These are phyloP conservation scores for Colletotrichum sp. DNA, from an alignment of 2,329 filamentous ascomycete species.

Conservation along the genomic window DNA sequence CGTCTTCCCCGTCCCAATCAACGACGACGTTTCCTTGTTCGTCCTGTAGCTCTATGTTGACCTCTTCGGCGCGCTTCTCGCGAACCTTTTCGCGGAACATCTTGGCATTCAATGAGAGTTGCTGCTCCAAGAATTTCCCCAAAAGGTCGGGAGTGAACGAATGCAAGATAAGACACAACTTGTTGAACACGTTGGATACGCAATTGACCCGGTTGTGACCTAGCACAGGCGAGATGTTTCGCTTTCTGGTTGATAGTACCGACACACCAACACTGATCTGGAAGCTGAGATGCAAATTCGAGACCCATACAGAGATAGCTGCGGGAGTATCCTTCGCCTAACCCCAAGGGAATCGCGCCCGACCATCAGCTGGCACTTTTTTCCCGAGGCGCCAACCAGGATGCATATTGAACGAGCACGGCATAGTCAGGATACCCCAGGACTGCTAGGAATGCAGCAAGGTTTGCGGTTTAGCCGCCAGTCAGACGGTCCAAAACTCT, in stretches of 20 bases:
- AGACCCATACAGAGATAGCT: neutral
- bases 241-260: neutral
- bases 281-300: neutral
- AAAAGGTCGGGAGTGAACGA: accelerated
- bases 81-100: neutral
- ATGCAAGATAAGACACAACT: neutral
- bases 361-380: neutral
- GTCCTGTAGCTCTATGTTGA: neutral
- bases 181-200: neutral
- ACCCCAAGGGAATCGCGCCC: neutral
- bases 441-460: neutral
- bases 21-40: conserved; percentile 34
- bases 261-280: neutral
- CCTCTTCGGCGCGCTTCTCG: neutral
- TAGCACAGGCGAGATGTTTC: neutral
- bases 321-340: neutral
- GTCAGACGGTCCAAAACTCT: neutral
- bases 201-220: neutral
- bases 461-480: neutral
- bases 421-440: neutral
- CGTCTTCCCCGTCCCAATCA: conserved; percentile 63
- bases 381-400: neutral
- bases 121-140: neutral
- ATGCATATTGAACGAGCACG: neutral
- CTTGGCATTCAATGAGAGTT: neutral